Percentiles rank a stretch among this genome's conserved stretches.
phyloP scores from a whole-genome alignment of 345 rosid species.

The Euphorbia peplus region DNA sequence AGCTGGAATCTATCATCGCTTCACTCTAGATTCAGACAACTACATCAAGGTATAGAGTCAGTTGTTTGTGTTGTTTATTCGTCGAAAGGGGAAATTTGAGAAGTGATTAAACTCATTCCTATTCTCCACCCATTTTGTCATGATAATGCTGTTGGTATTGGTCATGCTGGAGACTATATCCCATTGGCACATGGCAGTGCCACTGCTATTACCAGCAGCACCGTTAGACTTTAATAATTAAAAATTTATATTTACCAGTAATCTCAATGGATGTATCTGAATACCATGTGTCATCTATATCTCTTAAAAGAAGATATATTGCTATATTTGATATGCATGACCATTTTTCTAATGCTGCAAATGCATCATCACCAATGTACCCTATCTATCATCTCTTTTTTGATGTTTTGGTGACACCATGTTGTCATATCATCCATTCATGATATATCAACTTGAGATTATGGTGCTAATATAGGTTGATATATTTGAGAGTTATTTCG shows the following conservation, averaged over 20 bases:
- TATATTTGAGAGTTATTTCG: neutral
- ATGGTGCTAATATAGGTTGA: too few relatives aligned
- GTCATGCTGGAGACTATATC: neutral
- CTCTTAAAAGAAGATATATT: neutral
- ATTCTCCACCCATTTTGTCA: neutral
- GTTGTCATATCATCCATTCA: neutral
- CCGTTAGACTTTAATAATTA: neutral
- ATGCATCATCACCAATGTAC: neutral
- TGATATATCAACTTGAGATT: neutral
- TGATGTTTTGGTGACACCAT: neutral
- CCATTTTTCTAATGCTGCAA: neutral
- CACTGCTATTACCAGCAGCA: neutral
- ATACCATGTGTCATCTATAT: neutral
- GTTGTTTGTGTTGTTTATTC: neutral
- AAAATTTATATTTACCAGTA: neutral
- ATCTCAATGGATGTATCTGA: neutral
- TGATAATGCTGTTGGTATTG: neutral
- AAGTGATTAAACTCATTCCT: neutral
- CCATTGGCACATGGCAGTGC: neutral
- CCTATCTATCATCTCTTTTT: neutral
- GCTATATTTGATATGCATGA: neutral
- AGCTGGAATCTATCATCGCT: slow-evolving; percentile 85
- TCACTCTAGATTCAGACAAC: slow-evolving; percentile 67
- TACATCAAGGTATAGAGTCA: slow-evolving; percentile 57
- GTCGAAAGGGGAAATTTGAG: neutral